Evolutionary conservation across 257 asterid species (phyloP), one percentile per base, ranked within the genome.

Genomic region (Ballota nigra): DNA sequence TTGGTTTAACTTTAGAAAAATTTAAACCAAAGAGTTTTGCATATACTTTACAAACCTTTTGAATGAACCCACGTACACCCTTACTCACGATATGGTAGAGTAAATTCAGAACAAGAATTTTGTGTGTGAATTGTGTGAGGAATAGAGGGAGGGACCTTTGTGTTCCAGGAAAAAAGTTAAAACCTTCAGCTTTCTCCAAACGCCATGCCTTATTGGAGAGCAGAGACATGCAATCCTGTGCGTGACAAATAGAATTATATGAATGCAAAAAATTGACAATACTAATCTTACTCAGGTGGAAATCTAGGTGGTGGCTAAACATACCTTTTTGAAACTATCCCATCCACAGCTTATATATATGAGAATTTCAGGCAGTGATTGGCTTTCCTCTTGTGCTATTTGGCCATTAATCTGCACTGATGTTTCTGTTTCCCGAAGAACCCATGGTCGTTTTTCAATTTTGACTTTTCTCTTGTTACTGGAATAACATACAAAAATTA

Each of bases 301-400:
- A 68, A 31, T 58, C 80, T 67, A 64, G 57, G 10, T 57, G 5
- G 29, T 8, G 66, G 72, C 51, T 19, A 66, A 69, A 68, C 40
- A 5, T 76, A 89, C 98, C 94, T 86, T 85, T 85, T 87, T 93
- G 83, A 93, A 91, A 81, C 96, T 91, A 77, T 89, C 92, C 98
- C 98, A 93, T 66, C 98, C 96, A 16, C 96, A 93, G 86, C 98
- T 93, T 63, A 91, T 90, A 53, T 93, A 93, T 61, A 93, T 89
- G 19, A 91, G 92, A 66, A 96, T 91, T 84, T 85, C 82, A 55
- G 97, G 98, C 78, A 86, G 79, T 65, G 86, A 74, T 19, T 23
- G 85, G 24, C 72, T 76, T 72, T 89, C 89, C 64, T 81, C 90
- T 77, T 74, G 81, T 53, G 49, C 75, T 49, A 80, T 57, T 56